Evolutionary conservation across 345 rosid species (phyloP), one percentile per base, ranked within the genome.

Genomic region (Mangifera indica): DNA sequence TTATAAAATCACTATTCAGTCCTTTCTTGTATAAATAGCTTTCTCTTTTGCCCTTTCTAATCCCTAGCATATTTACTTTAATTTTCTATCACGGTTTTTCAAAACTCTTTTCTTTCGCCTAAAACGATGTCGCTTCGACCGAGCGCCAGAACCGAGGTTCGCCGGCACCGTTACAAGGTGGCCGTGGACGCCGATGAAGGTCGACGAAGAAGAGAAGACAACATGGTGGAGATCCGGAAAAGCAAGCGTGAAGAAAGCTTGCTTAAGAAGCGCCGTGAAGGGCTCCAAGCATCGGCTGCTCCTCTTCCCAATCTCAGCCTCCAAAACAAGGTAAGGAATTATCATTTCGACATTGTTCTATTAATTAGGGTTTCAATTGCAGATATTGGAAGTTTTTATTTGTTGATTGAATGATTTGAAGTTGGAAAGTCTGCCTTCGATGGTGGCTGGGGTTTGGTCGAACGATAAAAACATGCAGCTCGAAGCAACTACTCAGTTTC

Each of bases 171-270:
- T 34, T 93, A 89, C 85, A 93, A 93, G 79, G 96, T 91, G 63
- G 91, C 96, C 13, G 94, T 91, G 25, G 94, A 91, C 66, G 94
- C 92, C 8, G 98, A 91, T 32, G 97, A 91, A 73, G 97, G 97
- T 8, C 81, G 97, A 63, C 80, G 97, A 81, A 82, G 97, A 77
- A 83, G 98, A 71, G 97, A 93, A 70, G 98, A 93, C 71, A 90
- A 90, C 74, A 80, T 93, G 96, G 98, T 93, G 76, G 98, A 93
- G 97, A 93, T 93, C 88, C 87, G 97, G 24, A 93, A 93, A 84
- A 93, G 74, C 80, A 86, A 82, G 73, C 86, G 98, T 45, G 98
- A 91, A 78, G 98, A 93, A 85, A 91, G 89, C 82, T 76, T 93
- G 63, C 91, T 82, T 78, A 93, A 91, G 91, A 93, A 93, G 86